A percentile compares a stretch with the other conserved stretches of the same genome.
phyloP scores from a whole-genome alignment of 2,329 filamentous ascomycete genomes.

The Aureobasidium sp. region DNA sequence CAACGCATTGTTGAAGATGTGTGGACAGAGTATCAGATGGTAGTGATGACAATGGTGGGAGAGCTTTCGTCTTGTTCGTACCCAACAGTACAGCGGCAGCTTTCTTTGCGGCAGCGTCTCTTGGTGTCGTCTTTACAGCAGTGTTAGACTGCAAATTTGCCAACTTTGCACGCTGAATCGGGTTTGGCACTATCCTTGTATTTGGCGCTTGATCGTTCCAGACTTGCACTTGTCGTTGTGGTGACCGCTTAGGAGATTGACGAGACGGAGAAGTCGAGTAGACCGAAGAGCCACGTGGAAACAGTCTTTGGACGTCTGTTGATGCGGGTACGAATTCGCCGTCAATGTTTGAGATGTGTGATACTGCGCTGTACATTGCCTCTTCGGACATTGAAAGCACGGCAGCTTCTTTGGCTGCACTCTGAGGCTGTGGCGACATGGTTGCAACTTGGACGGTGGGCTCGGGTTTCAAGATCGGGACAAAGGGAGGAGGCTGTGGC shows the following conservation, averaged over 20 bases:
- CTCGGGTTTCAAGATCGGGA: background rate
- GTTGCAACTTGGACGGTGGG: background rate
- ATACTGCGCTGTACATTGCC: conserved; percentile 7
- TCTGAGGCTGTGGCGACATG: background rate
- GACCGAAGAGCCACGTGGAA: background rate
- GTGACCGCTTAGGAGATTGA: background rate
- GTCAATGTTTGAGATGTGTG: conserved; percentile 7
- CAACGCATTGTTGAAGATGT: background rate
- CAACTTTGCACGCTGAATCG: background rate
- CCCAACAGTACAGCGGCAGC: background rate
- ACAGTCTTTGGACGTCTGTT: background rate
- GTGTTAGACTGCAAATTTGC: background rate
- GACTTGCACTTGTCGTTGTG: background rate
- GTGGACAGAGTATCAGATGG: background rate
- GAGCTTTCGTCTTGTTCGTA: background rate
- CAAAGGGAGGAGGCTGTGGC: background rate
- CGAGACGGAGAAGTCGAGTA: background rate
- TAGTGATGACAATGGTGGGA: background rate
- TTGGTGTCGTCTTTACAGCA: background rate
- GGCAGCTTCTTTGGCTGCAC: background rate
- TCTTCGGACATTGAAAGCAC: conserved; percentile 12
- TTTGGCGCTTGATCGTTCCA: background rate
- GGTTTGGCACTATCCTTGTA: background rate
- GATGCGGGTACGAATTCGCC: conserved; percentile 7
- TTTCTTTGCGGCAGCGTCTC: background rate